Conservation (phyloP, 2,329 filamentous ascomycete species). For the Berkeleyomyces rouxiae region DNA sequence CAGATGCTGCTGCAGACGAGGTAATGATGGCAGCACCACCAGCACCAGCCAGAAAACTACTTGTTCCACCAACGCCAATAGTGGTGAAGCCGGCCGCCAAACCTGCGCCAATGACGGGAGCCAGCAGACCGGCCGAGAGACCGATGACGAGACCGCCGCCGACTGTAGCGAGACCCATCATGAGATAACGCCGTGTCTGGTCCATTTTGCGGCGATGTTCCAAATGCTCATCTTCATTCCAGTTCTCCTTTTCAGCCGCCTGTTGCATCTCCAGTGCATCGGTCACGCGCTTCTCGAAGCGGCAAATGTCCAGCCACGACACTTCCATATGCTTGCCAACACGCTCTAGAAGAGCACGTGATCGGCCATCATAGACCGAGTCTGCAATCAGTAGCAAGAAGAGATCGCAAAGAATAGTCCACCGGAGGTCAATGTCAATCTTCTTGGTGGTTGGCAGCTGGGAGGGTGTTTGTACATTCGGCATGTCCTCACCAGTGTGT, state of each 20-base stretch:
- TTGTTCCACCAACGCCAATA: constrained; percentile 78
- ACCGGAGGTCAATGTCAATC: constrained; percentile 88
- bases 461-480: constrained; percentile 65
- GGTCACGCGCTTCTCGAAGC: constrained; percentile 92
- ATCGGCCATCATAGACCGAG: constrained; percentile 79
- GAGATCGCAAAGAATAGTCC: constrained; percentile 91
- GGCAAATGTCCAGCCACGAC: constrained; percentile 81
- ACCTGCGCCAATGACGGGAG: constrained; percentile 85
- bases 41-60: constrained; percentile 75
- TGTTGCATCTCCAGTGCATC: constrained; percentile 98
- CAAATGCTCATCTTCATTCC: constrained; percentile 94
- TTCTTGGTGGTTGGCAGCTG: constrained; percentile 67
- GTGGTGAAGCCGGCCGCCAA: constrained; percentile 89
- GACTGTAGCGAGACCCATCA: constrained; percentile 94
- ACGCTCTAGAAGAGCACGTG: constrained; percentile 64
- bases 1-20: constrained; percentile 70
- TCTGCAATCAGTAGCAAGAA: constrained; percentile 96
- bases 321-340: constrained; percentile 70
- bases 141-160: constrained; percentile 91
- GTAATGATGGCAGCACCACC: constrained; percentile 91
- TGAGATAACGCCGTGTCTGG: constrained; percentile 67
- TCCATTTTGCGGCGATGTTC: constrained; percentile 67
- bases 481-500: constrained; percentile 52
- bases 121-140: constrained; percentile 76
- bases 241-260: constrained; percentile 82